Base-by-base conservation (phyloP, 2,329 filamentous ascomycete species). In the Colletotrichum godetiae region DNA sequence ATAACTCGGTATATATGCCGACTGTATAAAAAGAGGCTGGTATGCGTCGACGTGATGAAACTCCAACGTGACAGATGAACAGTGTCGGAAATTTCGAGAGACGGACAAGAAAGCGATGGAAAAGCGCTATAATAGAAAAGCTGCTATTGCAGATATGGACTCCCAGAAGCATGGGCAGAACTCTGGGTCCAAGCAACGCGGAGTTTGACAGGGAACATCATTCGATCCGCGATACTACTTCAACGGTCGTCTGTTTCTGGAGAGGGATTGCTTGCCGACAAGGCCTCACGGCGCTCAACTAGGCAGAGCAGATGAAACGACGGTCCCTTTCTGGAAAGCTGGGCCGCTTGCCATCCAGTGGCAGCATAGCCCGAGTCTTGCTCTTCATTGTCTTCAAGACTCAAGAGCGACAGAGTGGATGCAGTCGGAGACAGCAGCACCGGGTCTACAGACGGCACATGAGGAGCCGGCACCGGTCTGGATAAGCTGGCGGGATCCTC, bases 251-350 rank as follows among this genome's bases (percentile, higher is more conserved):
- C 60, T 46, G 22, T 65, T 65, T 37, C 27, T 65, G 46, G 55
- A 42, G 35, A 61, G 33, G 67, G 56, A 31, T 52, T 11, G 60
- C 69, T 58, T 67, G 64, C 52, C 55, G 60, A 19, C 37, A 61
- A 49, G 15, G 22, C 60, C 67, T 49, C 56, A 33, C 29, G 24
- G 60, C 22, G 29, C 56, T 35, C 70, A 61, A 70, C 29, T 61
- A 61, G 60, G 33, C 53, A 61, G n/a, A 46, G 13, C 35, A 61
- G 22, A 35, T 73, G 71, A 73, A 73, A 65, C 67, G 37, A 35
- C 55, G 67, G 46, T 53, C 60, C 60, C 11, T 35, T 64, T 49
- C 46, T 73, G 60, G 67, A 56, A 11, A 66, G 55, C 46, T 46
- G 27, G 52, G 24, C 56, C 13, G n/a, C 42, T 53, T 35, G 58